Percentiles rank a stretch among this genome's conserved stretches.
These are phyloP conservation scores for Alternaria triticina DNA, from an alignment of 2,329 filamentous ascomycete species.

Conservation along the genomic window DNA sequence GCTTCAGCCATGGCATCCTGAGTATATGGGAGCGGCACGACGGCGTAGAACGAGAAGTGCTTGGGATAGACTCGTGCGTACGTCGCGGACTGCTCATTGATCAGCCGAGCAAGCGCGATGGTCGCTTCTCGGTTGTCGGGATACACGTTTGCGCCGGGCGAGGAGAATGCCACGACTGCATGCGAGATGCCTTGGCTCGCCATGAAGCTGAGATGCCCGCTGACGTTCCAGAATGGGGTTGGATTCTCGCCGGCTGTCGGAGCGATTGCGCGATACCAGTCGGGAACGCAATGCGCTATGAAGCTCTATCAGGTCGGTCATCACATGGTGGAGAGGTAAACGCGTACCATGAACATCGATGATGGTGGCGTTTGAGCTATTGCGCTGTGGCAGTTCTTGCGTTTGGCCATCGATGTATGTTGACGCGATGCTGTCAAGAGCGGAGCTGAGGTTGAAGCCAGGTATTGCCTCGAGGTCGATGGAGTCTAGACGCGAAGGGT, in stretches of 20 bases:
- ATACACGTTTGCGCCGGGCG: conserved; percentile 10
- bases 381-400: not conserved
- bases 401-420: not conserved
- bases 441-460: not conserved
- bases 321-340: accelerated
- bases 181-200: conserved; percentile 5
- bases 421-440: not conserved
- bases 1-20: conserved; percentile 1
- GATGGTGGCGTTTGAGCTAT: not conserved
- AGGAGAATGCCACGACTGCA: not conserved
- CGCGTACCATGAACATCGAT: conserved; percentile 1
- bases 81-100: conserved; percentile 13
- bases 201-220: conserved; percentile 9
- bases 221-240: conserved; percentile 8
- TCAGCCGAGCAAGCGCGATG: conserved; percentile 7
- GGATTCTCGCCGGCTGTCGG: conserved; percentile 8
- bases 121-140: not conserved
- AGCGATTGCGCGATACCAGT: conserved; percentile 9
- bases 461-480: not conserved
- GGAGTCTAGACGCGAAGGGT: not conserved
- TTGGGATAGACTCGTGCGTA: not conserved
- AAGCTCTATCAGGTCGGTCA: not conserved
- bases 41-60: conserved; percentile 15
- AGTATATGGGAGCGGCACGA: conserved; percentile 10
- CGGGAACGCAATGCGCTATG: conserved; percentile 11